Base-by-base conservation (phyloP, 2,329 filamentous ascomycete species). In the Fonsecaea monophora region DNA sequence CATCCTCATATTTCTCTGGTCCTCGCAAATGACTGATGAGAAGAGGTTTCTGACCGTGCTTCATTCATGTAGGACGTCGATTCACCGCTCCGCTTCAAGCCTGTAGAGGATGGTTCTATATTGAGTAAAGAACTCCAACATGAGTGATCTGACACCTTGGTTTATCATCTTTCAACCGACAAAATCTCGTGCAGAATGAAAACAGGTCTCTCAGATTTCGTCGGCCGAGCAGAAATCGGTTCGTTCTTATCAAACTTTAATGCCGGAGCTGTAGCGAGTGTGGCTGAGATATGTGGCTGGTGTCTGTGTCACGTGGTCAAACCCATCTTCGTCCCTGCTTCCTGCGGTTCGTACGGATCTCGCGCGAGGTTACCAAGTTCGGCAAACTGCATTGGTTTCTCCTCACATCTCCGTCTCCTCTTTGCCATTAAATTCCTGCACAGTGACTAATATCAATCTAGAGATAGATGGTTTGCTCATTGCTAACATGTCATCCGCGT, bases 401-500 rank as follows among this genome's bases (percentile, higher is more conserved):
- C 18, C 57, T 35, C 15, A 37, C 25, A 18, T 45, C n/a, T 18
- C 25, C 18, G 45, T 10, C 45, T 25, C 3, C 8, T 12, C 18
- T 4, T 12, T 50, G 37, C 3, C 45, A 25, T 50, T 13, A 25
- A 30, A 50, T 50, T 50, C 45, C 45, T 50, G 45, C 45, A 50
- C 45, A 2, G 45, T 50, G 45, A 50, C 45, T 50, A 50, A 50
- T 30, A 12, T 50, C 45, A 50, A 30, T 50, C 45, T 25, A 5
- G 45, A 50, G 45, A 25, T 50, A 30, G 8, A 25, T 50, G 21
- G 18, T 37, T 53, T 37, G 40, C 25, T 6, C 38, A 13, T n/a
- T 25, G 18, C 40, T 9, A 21, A 42, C 57, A 60, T 65, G 34
- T 53, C 34, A 54, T 12, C 25, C 38, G 57, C 38, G 42, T 34